Percentiles rank a stretch among this genome's conserved stretches.
Conservation (phyloP, 225 moss, liverwort and hornwort genomes). For the Antitrichia curtipendula region DNA sequence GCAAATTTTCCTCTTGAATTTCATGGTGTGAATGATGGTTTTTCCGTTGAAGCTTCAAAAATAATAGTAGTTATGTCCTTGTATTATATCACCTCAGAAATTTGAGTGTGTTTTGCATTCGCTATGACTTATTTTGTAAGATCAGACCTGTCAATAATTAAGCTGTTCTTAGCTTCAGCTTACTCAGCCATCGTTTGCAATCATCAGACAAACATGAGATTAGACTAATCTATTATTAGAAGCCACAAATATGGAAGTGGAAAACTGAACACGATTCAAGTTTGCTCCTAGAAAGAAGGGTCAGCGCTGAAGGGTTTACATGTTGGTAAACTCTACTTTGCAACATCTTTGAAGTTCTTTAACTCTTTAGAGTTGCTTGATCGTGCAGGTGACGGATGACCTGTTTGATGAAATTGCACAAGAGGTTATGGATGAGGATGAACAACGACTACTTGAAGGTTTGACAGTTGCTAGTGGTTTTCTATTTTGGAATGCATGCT, state of each 20-base stretch:
- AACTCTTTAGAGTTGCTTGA: neutral
- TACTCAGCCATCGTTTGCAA: neutral
- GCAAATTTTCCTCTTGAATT: neutral
- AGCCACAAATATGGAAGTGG: neutral
- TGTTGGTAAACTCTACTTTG: neutral
- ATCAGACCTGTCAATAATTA: neutral
- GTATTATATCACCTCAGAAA: neutral
- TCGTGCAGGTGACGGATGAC: conserved; percentile 83
- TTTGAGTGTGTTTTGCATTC: neutral
- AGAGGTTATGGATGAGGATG: conserved; percentile 95
- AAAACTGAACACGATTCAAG: neutral
- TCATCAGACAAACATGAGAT: neutral
- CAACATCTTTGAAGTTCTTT: neutral
- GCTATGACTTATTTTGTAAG: neutral
- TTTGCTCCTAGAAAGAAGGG: neutral
- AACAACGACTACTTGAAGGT: conserved; percentile 67
- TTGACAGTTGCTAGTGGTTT: neutral
- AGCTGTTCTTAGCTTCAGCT: neutral
- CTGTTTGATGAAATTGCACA: conserved; percentile 95
- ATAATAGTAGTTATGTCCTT: neutral
- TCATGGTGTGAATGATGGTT: neutral
- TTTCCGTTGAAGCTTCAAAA: neutral
- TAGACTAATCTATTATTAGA: neutral
- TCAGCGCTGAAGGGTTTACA: neutral
- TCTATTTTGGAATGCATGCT: neutral